Evolutionary conservation across 192 early-diverging fungal genomes (phyloP).

Genomic region (Linnemannia zychae): DNA sequence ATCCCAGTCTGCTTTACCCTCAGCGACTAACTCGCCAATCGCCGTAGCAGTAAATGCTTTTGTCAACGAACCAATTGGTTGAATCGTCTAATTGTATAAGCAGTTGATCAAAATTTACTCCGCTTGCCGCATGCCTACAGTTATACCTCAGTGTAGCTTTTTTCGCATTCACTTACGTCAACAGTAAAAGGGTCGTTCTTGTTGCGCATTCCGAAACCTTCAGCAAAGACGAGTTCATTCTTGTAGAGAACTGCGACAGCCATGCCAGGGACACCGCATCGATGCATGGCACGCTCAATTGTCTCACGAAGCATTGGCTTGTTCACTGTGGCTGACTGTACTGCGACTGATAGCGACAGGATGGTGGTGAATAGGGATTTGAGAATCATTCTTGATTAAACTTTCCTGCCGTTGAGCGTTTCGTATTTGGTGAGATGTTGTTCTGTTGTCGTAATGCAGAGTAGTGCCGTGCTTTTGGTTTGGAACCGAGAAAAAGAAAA

Average conservation of each 20-base stretch:
- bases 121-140: no score
- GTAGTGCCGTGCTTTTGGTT: background rate
- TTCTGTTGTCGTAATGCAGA: background rate
- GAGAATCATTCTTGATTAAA: background rate
- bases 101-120: no score
- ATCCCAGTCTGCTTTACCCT: conserved; percentile 26
- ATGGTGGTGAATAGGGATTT: background rate
- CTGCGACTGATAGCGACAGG: background rate
- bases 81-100: conserved; percentile 17
- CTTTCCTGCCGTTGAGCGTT: background rate
- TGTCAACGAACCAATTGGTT: conserved; percentile 19
- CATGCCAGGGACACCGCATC: conserved; percentile 7
- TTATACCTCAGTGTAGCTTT: background rate
- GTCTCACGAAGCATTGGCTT: background rate
- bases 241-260: background rate
- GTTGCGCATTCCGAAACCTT: conserved; percentile 10
- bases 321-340: background rate
- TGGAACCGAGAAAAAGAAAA: background rate
- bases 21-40: conserved; percentile 17
- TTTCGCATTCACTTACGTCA: no score
- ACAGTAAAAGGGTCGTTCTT: background rate
- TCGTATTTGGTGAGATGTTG: background rate
- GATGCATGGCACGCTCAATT: background rate
- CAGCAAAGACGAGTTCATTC: background rate
- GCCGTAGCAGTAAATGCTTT: conserved; percentile 25